Conservation (phyloP, 768 basidiomycete genomes). For the Phylloporus sp. region DNA sequence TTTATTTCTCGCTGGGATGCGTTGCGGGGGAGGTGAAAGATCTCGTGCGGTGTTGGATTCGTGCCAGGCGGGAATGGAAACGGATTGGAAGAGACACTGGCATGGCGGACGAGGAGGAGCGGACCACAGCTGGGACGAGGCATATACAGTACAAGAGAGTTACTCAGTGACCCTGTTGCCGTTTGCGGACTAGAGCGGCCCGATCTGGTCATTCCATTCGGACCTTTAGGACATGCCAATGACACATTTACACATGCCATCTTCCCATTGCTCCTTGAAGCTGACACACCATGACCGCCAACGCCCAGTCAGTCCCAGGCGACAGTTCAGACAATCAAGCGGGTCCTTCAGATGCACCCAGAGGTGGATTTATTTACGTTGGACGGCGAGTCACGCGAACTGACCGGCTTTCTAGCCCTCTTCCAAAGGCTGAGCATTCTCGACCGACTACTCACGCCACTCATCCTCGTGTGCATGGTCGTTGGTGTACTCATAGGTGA, state of each 20-base stretch:
- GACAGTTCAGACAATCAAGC: neutral
- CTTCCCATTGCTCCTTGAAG: no score
- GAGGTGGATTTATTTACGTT: neutral
- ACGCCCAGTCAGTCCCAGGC: neutral
- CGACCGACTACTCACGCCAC: slow-evolving; percentile 61
- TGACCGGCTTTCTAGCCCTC: slow-evolving; percentile 23
- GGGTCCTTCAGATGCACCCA: neutral
- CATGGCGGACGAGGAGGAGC: neutral
- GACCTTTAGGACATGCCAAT: no score
- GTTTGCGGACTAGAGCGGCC: no score
- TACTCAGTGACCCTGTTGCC: no score
- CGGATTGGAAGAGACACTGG: slow-evolving; percentile 10
- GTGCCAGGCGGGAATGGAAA: slow-evolving; percentile 52
- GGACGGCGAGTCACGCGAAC: neutral
- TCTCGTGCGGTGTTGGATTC: slow-evolving; percentile 64
- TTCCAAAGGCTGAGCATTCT: slow-evolving; percentile 45
- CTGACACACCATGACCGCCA: neutral
- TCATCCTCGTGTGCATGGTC: slow-evolving; percentile 71
- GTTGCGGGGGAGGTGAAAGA: slow-evolving; percentile 58
- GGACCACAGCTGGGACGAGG: neutral
- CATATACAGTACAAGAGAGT: neutral
- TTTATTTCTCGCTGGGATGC: slow-evolving; percentile 64
- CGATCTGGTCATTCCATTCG: no score
- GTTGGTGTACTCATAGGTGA: slow-evolving; percentile 72
- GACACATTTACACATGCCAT: no score